Evolutionary conservation across 108 stramenopile genomes (phyloP), one percentile per base, ranked within the genome.

Genomic region (Aurantiochytrium sp.): DNA sequence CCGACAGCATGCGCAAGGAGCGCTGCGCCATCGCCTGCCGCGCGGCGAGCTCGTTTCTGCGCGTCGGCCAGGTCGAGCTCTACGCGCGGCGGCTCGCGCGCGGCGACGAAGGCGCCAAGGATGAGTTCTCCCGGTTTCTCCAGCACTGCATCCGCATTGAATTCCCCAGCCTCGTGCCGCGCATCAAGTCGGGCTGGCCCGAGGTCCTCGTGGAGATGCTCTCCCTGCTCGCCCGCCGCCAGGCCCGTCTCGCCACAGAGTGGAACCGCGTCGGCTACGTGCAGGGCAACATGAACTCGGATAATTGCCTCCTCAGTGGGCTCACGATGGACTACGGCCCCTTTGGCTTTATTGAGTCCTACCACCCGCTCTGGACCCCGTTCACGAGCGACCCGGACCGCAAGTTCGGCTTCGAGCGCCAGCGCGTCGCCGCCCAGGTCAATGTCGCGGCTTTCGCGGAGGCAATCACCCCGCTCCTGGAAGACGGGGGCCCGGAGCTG

Each of bases 231-330:
- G 73, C 73, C n/a, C n/a, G 17, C 19, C 68, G 41, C 24, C 30
- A 68, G 19, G 37, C 36, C 17, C 30, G 6, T 21, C 85, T 97
- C 94, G 96, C 95, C 2, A 91, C 93, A 4, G 91, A 89, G 32
- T 97, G 96, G 97, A 69, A 96, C n/a, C 93, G 96, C 32, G 95
- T 96, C 6, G 97, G 97, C 36, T 98, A 97, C 92, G 92, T 94
- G n/a, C 97, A 98, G 88, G 97, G 97, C 4, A 96, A 97, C 86
- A 96, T 97, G 89, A 98, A 98, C 90, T 95, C 96, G 3, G 97
- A 98, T 88, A 98, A 98, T 90, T 94, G 95, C 69, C 68, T 96
- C 12, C 87, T 98, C 0, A 92, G 89, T 31, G 96, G 96, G 2
- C 85, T 91, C 34, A 98, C 97, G 4, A 96, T 98, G 94, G 97